Percentiles rank a stretch among this genome's conserved stretches.
Evolutionary conservation across 2,329 filamentous ascomycete genomes (phyloP).

Genomic region (Hymenoscyphus salicellus): DNA sequence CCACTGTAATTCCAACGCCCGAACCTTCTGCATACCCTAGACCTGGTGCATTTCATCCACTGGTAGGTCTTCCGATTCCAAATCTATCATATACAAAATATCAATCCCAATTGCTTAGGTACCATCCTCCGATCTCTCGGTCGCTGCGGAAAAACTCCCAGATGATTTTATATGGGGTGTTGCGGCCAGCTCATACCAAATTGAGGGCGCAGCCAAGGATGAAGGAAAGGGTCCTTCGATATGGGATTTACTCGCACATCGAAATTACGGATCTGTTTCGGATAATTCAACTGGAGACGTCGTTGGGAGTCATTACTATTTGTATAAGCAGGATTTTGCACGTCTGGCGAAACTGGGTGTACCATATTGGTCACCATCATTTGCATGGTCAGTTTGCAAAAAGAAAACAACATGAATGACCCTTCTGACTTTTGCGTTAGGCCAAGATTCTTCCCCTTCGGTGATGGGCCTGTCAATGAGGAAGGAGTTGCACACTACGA

Average conservation of each 20-base stretch:
- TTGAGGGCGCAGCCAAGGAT: conserved; percentile 46
- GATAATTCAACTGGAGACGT: conserved; percentile 48
- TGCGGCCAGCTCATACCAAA: conserved; percentile 45
- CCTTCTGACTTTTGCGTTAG: conserved; percentile 42
- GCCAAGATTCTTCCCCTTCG: conserved; percentile 52
- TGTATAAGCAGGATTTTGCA: conserved; percentile 56
- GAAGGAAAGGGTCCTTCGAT: conserved; percentile 45
- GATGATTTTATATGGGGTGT: conserved; percentile 46
- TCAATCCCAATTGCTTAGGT: conserved; percentile 29
- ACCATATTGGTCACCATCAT: conserved; percentile 46
- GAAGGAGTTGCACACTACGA: conserved; percentile 52
- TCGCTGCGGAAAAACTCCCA: conserved; percentile 39
- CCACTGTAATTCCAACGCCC: conserved; percentile 42
- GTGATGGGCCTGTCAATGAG: conserved; percentile 49
- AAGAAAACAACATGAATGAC: neutral
- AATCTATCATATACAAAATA: neutral
- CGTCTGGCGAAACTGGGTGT: conserved; percentile 51
- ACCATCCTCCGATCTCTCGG: conserved; percentile 27
- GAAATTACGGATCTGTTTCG: conserved; percentile 31
- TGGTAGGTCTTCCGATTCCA: conserved; percentile 36
- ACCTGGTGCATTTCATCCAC: conserved; percentile 42
- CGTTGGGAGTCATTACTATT: conserved; percentile 51
- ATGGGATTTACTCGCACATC: conserved; percentile 40
- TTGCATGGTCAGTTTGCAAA: conserved; percentile 35
- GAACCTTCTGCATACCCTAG: conserved; percentile 41